Percentiles rank a stretch among this genome's conserved stretches.
Conservation (phyloP, 2,329 filamentous ascomycete species). For the Neoascochyta sp. region DNA sequence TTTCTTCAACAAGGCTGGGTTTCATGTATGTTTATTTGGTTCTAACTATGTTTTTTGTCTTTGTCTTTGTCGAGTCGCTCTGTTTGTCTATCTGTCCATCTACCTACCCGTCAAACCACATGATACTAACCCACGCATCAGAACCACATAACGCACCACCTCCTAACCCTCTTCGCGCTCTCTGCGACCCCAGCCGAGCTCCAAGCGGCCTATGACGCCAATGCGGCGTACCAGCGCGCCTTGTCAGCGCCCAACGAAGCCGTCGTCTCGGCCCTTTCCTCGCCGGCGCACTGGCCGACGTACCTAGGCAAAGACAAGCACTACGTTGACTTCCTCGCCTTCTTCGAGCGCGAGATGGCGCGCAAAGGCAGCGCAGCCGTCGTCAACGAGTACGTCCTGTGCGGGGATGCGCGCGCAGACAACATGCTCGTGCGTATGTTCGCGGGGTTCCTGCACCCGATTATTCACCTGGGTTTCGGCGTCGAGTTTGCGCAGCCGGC, state of each 20-base stretch:
- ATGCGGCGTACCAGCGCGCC: conserved; percentile 63
- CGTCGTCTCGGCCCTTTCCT: conserved; percentile 54
- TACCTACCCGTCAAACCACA: not conserved
- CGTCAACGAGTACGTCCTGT: conserved; percentile 66
- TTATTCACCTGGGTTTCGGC: conserved; percentile 83
- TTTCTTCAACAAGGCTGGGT: conserved; percentile 72
- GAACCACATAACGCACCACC: conserved; percentile 75
- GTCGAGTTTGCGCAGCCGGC: conserved; percentile 79
- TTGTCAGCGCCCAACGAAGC: conserved; percentile 46
- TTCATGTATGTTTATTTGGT: conserved; percentile 67
- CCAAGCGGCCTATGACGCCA: conserved; percentile 61
- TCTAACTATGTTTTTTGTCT: too few relatives aligned
- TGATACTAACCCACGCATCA: too few relatives aligned
- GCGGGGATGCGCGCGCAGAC: conserved; percentile 60
- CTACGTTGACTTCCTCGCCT: conserved; percentile 72
- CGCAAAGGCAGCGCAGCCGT: conserved; percentile 58
- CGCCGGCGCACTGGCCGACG: conserved; percentile 54
- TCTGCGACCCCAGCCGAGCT: conserved; percentile 61
- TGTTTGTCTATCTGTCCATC: not conserved
- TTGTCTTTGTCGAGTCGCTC: not conserved
- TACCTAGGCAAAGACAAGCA: conserved; percentile 61
- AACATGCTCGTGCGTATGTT: conserved; percentile 67
- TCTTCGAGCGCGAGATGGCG: conserved; percentile 72
- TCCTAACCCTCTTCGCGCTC: conserved; percentile 73
- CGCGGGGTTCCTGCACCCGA: conserved; percentile 68